These are phyloP conservation scores for Isatis lusitanica DNA, from an alignment of 441 rosid genomes.

Conservation along the genomic window DNA sequence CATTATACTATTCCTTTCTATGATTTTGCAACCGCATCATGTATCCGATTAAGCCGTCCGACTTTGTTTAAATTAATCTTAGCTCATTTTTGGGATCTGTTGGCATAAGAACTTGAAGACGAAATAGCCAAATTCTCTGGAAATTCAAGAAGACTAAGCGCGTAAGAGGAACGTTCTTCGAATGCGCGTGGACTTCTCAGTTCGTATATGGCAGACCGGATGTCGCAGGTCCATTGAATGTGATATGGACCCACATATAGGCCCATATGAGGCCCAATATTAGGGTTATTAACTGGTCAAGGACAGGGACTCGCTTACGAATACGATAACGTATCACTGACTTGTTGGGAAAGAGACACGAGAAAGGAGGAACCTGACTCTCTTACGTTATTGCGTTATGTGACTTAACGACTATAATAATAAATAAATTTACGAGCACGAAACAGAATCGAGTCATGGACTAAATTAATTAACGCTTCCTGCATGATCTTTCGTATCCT, in stretches of 20 bases:
- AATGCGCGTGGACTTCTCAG: neutral
- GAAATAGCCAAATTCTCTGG: neutral
- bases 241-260: neutral
- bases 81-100: neutral
- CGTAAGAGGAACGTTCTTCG: neutral
- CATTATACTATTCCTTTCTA: neutral
- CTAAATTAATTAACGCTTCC: conserved; percentile 12
- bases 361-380: conserved; percentile 13
- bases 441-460: neutral
- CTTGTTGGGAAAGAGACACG: conserved; percentile 15
- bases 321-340: conserved; percentile 7
- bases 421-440: neutral
- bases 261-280: neutral
- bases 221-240: neutral
- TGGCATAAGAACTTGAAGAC: neutral
- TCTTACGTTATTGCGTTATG: conserved; percentile 28
- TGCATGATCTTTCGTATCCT: conserved; percentile 29
- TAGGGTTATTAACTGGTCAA: neutral
- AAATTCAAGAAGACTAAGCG: neutral
- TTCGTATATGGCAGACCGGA: neutral
- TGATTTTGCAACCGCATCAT: neutral
- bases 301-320: neutral
- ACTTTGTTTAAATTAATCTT: neutral
- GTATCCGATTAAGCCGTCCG: neutral
- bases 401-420: neutral